phyloP scores from a whole-genome alignment of 768 basidiomycete species.

The Sistotremastrum suecicum region DNA sequence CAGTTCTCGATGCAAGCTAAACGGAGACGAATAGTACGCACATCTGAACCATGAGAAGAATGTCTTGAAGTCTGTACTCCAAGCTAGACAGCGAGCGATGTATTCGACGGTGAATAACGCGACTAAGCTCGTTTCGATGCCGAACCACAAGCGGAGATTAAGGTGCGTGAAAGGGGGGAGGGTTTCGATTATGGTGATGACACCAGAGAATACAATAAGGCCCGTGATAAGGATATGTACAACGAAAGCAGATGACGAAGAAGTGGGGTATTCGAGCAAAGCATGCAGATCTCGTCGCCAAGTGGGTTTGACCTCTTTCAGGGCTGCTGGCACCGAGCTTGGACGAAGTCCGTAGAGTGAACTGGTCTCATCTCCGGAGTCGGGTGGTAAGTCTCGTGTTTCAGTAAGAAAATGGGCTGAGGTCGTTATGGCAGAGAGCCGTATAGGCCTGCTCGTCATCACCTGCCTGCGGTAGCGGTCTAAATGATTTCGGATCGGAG shows the following conservation, averaged over 20 bases:
- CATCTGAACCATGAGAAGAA: slow-evolving; percentile 57
- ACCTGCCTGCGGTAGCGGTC: no score
- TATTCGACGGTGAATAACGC: slow-evolving; percentile 83
- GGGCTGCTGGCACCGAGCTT: no score
- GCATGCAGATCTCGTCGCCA: slow-evolving; percentile 58
- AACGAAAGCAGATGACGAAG: slow-evolving; percentile 61
- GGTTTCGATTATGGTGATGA: slow-evolving; percentile 69
- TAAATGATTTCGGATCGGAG: no score
- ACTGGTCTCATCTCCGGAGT: no score
- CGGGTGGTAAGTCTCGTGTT: no score
- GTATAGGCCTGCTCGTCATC: no score
- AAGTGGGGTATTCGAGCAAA: slow-evolving; percentile 69
- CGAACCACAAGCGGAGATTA: slow-evolving; percentile 66
- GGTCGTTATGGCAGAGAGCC: no score
- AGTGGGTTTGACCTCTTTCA: no score
- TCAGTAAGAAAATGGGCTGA: no score
- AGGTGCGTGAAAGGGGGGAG: slow-evolving; percentile 63
- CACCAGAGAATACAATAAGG: slow-evolving; percentile 59
- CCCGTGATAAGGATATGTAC: slow-evolving; percentile 58
- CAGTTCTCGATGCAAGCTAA: background rate
- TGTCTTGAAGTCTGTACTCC: slow-evolving; percentile 50
- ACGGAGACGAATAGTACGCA: slow-evolving; percentile 18
- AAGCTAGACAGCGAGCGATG: slow-evolving; percentile 55
- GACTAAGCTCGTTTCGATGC: slow-evolving; percentile 73
- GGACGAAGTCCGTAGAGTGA: no score